Evolutionary conservation across 2,329 filamentous ascomycete species (phyloP), one percentile per base, ranked within the genome.

Genomic region (Fusarium xyrophilum): DNA sequence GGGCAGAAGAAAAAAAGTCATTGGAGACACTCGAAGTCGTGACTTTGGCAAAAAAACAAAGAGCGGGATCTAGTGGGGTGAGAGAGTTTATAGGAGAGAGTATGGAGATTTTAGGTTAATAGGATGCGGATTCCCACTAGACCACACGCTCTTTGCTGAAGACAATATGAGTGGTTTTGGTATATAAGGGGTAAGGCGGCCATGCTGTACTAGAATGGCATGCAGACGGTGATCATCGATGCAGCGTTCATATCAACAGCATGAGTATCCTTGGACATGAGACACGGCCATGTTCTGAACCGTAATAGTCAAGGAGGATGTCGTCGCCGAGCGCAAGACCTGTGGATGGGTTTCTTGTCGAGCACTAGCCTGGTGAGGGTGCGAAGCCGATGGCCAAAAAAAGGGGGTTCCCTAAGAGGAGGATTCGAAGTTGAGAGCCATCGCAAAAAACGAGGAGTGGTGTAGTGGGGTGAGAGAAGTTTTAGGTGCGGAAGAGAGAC

Each of bases 131-230:
- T 21, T 61, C 43, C 55, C 46, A 53, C 28, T 40, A 40, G 46
- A 57, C 54, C 55, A 57, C 52, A 28, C 25, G 21, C 55, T 57
- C 55, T 53, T 57, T 50, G 46, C 12, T 42, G 23, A n/a, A 17
- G 23, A 25, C 12, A 7, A 23, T 33, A n/a, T 17, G 17, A 13
- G 28, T 23, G 39, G 3, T 35, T 27, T 30, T 57, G 23, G 46
- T 28, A 42, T 57, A 13, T 35, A 42, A 42, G 55, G 21, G 36
- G 28, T 52, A 15, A 50, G 42, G 23, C 12, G n/a, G 30, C 13
- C 17, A 23, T 11, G 17, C 14, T 21, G 7, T 19, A 13, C 10
- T 15, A 14, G 8, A 33, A 33, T 7, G 21, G 21, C 8, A 3
- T 23, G 28, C 12, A 32, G 10, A 32, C 6, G 3, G 8, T 7